phyloP scores from a whole-genome alignment of 2,329 filamentous ascomycete genomes.

The Gremmenia infestans region DNA sequence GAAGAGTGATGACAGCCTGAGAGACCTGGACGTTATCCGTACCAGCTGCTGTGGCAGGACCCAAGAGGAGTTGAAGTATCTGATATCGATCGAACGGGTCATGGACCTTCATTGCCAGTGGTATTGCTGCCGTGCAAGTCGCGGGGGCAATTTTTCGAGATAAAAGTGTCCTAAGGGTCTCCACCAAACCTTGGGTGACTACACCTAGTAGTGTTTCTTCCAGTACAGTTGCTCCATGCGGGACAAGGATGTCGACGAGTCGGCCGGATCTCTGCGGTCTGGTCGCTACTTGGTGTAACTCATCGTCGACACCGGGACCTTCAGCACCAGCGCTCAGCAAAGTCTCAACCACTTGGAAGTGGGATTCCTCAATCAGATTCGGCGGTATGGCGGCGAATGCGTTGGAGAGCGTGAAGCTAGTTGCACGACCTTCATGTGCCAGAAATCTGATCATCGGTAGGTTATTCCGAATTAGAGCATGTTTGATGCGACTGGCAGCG shows the following conservation, averaged over 20 bases:
- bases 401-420: conserved; percentile 12
- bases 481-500: conserved; percentile 17
- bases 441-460: conserved; percentile 12
- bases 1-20: conserved; percentile 37
- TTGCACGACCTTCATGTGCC: conserved; percentile 9
- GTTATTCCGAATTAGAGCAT: conserved; percentile 14
- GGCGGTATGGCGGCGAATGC: conserved; percentile 12
- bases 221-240: conserved; percentile 6
- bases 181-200: conserved; percentile 7
- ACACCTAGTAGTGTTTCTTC: conserved; percentile 6
- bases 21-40: conserved; percentile 37
- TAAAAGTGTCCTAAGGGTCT: conserved; percentile 8
- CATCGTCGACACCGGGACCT: conserved; percentile 13
- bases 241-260: conserved; percentile 14
- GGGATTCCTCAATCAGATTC: conserved; percentile 2
- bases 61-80: conserved; percentile 44
- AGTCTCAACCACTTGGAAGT: conserved; percentile 10
- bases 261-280: conserved; percentile 1
- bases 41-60: conserved; percentile 40
- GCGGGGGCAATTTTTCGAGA: background rate
- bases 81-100: conserved; percentile 41
- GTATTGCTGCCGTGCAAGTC: conserved; percentile 33
- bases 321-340: conserved; percentile 13
- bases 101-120: conserved; percentile 41
- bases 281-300: conserved; percentile 5